phyloP scores from a whole-genome alignment of 371 early-diverging fungal genomes.

The Homolaphlyctis polyrhiza region DNA sequence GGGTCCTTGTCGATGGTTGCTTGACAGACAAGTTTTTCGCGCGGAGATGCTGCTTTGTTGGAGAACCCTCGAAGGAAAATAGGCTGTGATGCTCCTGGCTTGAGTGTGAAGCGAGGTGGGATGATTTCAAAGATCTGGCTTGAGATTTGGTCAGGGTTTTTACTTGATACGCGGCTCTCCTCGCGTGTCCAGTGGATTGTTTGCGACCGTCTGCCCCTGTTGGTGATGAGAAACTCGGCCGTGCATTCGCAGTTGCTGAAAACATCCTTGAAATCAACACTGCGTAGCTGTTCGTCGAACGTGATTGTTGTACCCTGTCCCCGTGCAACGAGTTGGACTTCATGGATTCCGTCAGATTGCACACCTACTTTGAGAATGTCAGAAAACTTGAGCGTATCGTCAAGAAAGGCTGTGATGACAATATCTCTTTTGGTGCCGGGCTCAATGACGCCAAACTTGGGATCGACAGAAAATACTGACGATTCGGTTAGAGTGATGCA shows the following conservation, averaged over 20 bases:
- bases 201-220: constrained; percentile 44
- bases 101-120: constrained; percentile 40
- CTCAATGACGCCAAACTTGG: constrained; percentile 23
- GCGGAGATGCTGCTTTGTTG: constrained; percentile 15
- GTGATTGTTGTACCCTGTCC: constrained; percentile 48
- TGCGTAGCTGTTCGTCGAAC: constrained; percentile 34
- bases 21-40: constrained; percentile 40
- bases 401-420: constrained; percentile 39
- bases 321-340: constrained; percentile 42
- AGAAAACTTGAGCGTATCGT: constrained; percentile 45
- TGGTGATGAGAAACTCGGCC: constrained; percentile 33
- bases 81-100: constrained; percentile 33
- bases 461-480: constrained; percentile 36
- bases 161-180: constrained; percentile 16
- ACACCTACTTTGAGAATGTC: constrained; percentile 41
- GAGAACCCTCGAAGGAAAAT: constrained; percentile 41
- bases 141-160: neutral
- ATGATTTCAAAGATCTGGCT: constrained; percentile 34
- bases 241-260: constrained; percentile 43
- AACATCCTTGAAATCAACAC: constrained; percentile 42
- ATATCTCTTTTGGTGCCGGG: constrained; percentile 23
- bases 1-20: constrained; percentile 48
- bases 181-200: constrained; percentile 36
- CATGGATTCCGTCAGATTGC: constrained; percentile 32
- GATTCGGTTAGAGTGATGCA: constrained; percentile 29